Conservation (phyloP, 305 asterid species). For the Fraxinus nigra region DNA sequence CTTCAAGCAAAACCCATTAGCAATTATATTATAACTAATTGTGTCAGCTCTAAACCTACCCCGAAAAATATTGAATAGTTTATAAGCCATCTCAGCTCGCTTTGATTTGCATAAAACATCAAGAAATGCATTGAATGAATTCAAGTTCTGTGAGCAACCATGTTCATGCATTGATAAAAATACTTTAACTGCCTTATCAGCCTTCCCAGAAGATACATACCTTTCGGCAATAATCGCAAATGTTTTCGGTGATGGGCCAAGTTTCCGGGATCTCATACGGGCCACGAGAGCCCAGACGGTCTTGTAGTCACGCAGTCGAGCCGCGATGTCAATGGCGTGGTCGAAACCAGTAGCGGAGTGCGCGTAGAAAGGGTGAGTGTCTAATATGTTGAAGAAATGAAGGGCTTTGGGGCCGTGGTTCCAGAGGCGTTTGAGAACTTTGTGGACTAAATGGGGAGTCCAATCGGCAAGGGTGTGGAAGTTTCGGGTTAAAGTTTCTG, state of each 20-base stretch:
- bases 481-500: slow-evolving; percentile 36
- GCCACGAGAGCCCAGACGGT: slow-evolving; percentile 60
- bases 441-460: slow-evolving; percentile 61
- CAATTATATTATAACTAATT: slow-evolving; percentile 66
- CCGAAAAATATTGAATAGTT: slow-evolving; percentile 48
- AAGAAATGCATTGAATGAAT: slow-evolving; percentile 68
- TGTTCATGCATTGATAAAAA: slow-evolving; percentile 83
- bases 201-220: slow-evolving; percentile 73
- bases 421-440: slow-evolving; percentile 82
- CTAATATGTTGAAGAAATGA: slow-evolving; percentile 68
- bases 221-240: slow-evolving; percentile 77
- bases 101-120: slow-evolving; percentile 82
- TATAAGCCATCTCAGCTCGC: slow-evolving; percentile 70
- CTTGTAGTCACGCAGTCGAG: slow-evolving; percentile 70
- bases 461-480: slow-evolving; percentile 42
- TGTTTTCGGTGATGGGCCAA: slow-evolving; percentile 78
- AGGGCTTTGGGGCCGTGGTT: slow-evolving; percentile 95
- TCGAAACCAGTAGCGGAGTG: slow-evolving; percentile 72
- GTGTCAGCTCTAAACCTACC: slow-evolving; percentile 68
- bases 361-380: slow-evolving; percentile 51
- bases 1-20: slow-evolving; percentile 76
- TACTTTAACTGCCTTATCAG: slow-evolving; percentile 78
- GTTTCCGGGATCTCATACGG: slow-evolving; percentile 51
- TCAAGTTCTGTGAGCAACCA: slow-evolving; percentile 80
- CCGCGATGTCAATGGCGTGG: slow-evolving; percentile 75